A percentile compares a stretch with the other conserved stretches of the same genome.
Conservation (phyloP, 2,329 filamentous ascomycete species). For the Trichoderma sp. region DNA sequence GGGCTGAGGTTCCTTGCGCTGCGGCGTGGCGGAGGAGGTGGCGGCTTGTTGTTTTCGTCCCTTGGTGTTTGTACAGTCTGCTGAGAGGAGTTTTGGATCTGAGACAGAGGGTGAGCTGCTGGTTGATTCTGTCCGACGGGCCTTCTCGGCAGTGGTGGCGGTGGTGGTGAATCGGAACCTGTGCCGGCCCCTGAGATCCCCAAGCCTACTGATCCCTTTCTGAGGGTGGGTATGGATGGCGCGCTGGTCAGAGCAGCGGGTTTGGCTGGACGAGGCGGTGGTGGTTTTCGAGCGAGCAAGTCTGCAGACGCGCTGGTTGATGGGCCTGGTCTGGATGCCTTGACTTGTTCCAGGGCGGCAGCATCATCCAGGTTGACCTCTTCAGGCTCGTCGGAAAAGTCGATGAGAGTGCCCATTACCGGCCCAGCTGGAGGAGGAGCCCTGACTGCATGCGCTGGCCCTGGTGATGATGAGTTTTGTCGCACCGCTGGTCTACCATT, state of each 20-base stretch:
- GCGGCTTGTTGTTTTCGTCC: slow-evolving; percentile 30
- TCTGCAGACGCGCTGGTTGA: slow-evolving; percentile 38
- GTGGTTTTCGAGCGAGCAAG: slow-evolving; percentile 39
- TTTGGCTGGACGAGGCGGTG: slow-evolving; percentile 62
- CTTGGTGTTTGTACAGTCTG: slow-evolving; percentile 35
- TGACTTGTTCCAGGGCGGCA: slow-evolving; percentile 39
- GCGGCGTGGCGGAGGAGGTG: slow-evolving; percentile 48
- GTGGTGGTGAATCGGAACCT: slow-evolving; percentile 37
- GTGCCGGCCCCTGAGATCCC: slow-evolving; percentile 23
- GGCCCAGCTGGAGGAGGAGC: slow-evolving; percentile 41
- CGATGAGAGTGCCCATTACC: slow-evolving; percentile 63
- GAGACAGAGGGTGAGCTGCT: slow-evolving; percentile 46
- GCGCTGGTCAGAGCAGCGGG: slow-evolving; percentile 57
- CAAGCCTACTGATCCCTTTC: slow-evolving; percentile 31
- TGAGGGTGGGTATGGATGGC: slow-evolving; percentile 40
- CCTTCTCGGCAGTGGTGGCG: slow-evolving; percentile 45
- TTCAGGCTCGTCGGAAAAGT: slow-evolving; percentile 60
- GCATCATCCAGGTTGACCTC: slow-evolving; percentile 43
- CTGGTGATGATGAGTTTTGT: slow-evolving; percentile 36
- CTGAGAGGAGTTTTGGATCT: slow-evolving; percentile 48
- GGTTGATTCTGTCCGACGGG: slow-evolving; percentile 33
- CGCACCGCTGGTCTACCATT: slow-evolving; percentile 32
- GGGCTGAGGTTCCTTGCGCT: slow-evolving; percentile 41
- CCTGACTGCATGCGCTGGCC: slow-evolving; percentile 27
- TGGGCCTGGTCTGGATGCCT: slow-evolving; percentile 32